These are phyloP conservation scores for Aegilops bicornis DNA, from an alignment of 176 grass and related monocot species.

Conservation along the genomic window DNA sequence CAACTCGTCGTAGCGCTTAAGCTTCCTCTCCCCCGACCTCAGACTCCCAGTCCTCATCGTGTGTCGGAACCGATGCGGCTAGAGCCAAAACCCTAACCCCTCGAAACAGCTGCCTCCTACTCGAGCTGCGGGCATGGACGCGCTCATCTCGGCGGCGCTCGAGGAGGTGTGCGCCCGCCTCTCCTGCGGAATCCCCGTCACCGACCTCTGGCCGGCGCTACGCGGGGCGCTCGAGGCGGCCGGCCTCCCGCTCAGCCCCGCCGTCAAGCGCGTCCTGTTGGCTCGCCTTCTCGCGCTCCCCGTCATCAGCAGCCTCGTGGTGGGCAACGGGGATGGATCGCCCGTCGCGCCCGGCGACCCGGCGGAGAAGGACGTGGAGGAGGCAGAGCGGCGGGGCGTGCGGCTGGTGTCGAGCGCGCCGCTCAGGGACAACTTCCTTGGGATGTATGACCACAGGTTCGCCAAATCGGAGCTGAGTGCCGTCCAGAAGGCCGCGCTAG, in stretches of 20 bases:
- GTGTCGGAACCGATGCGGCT: not conserved
- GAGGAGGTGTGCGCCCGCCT: constrained; percentile 83
- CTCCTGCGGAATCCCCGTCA: constrained; percentile 43
- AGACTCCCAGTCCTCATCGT: not conserved
- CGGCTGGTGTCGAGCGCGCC: constrained; percentile 55
- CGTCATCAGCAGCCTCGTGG: constrained; percentile 52
- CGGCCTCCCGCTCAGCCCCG: constrained; percentile 39
- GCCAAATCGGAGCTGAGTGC: constrained; percentile 58
- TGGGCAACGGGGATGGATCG: constrained; percentile 42
- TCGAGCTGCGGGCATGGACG: constrained; percentile 55
- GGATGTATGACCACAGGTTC: constrained; percentile 76
- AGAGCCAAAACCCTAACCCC: constrained; percentile 12
- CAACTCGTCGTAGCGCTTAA: not conserved
- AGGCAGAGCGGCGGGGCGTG: constrained; percentile 52
- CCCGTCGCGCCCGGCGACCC: constrained; percentile 44
- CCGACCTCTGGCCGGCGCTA: constrained; percentile 56
- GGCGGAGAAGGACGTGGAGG: constrained; percentile 48
- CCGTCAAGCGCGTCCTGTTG: constrained; percentile 67
- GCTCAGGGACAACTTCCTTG: constrained; percentile 79
- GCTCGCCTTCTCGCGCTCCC: constrained; percentile 56
- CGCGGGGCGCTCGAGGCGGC: constrained; percentile 36
- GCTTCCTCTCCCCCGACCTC: not conserved
- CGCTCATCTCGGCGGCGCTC: constrained; percentile 61
- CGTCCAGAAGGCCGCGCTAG: constrained; percentile 56
- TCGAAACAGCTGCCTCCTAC: not conserved